phyloP scores from a whole-genome alignment of 305 asterid species.

The Fraxinus baroniana region DNA sequence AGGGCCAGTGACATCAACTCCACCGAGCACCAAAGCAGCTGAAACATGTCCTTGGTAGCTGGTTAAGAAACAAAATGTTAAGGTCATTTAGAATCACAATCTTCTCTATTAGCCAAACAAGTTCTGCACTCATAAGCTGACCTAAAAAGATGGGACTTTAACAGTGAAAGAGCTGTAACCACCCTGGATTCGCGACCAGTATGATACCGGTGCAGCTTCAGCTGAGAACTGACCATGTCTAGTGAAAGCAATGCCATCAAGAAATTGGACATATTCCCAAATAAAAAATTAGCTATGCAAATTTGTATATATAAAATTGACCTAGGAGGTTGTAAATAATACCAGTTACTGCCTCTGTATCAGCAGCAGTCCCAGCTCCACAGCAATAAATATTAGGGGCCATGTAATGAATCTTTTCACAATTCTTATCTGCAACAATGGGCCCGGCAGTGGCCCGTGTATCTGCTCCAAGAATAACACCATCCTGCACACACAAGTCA shows the following conservation, averaged over 20 bases:
- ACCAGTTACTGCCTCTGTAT: slow-evolving; percentile 97
- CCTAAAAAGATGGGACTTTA: slow-evolving; percentile 92
- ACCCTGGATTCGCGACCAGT: slow-evolving; percentile 96
- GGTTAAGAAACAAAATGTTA: slow-evolving; percentile 25
- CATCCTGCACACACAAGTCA: slow-evolving; percentile 54
- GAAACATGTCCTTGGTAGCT: slow-evolving; percentile 87
- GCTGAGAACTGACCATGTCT: slow-evolving; percentile 97
- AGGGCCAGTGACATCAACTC: slow-evolving; percentile 91
- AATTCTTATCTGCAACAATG: slow-evolving; percentile 92
- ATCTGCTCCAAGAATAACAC: slow-evolving; percentile 97
- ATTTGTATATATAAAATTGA: neutral
- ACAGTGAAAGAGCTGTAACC: slow-evolving; percentile 78
- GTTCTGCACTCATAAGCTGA: slow-evolving; percentile 24
- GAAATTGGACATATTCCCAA: neutral
- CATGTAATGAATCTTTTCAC: slow-evolving; percentile 91
- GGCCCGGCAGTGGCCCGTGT: slow-evolving; percentile 96
- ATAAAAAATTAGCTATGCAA: neutral
- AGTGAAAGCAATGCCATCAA: slow-evolving; percentile 19
- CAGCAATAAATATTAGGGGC: slow-evolving; percentile 94
- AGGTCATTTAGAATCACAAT: slow-evolving; percentile 16
- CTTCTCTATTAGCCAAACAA: neutral
- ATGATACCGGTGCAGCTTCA: slow-evolving; percentile 79
- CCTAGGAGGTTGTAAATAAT: slow-evolving; percentile 12
- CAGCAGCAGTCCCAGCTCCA: slow-evolving; percentile 99
- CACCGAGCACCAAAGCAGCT: slow-evolving; percentile 96